These are phyloP conservation scores for Aspergillus pseudonomiae DNA, from an alignment of 2,329 filamentous ascomycete genomes.

Conservation along the genomic window DNA sequence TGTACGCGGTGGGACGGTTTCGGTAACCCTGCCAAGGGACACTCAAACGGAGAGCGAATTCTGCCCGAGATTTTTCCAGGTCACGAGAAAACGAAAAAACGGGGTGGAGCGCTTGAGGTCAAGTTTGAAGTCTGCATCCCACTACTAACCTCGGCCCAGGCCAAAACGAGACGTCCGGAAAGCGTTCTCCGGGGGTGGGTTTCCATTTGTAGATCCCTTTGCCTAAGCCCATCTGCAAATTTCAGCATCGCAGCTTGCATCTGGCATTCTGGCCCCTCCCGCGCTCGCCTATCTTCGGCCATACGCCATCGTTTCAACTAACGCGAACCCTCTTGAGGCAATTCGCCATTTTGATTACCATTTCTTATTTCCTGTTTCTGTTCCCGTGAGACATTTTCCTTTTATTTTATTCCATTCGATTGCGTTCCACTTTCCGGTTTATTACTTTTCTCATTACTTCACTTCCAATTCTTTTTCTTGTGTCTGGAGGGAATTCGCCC, in stretches of 20 bases:
- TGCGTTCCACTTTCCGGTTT: neutral
- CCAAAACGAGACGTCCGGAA: conserved; percentile 12
- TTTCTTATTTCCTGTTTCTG: neutral
- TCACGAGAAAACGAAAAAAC: conserved; percentile 1
- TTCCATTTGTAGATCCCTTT: conserved; percentile 10
- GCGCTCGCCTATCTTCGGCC: conserved; percentile 13
- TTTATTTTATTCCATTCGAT: neutral
- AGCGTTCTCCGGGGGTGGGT: conserved; percentile 20
- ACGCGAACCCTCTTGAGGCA: neutral
- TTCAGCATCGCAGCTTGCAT: neutral
- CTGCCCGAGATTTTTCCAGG: neutral
- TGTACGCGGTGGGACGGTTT: conserved; percentile 6
- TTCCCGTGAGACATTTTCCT: neutral
- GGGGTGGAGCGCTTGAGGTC: neutral
- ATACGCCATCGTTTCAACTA: conserved; percentile 7
- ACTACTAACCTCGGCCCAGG: conserved; percentile 10
- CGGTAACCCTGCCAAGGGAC: neutral
- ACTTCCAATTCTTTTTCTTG: neutral
- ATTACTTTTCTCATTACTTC: neutral
- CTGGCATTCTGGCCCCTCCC: neutral
- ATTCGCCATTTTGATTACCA: neutral
- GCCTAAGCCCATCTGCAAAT: conserved; percentile 6
- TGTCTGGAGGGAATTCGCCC: conserved; percentile 18
- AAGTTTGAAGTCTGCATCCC: neutral
- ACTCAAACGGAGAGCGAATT: neutral